Conservation (phyloP, 2,329 filamentous ascomycete genomes). For the Cryphonectria radicalis region DNA sequence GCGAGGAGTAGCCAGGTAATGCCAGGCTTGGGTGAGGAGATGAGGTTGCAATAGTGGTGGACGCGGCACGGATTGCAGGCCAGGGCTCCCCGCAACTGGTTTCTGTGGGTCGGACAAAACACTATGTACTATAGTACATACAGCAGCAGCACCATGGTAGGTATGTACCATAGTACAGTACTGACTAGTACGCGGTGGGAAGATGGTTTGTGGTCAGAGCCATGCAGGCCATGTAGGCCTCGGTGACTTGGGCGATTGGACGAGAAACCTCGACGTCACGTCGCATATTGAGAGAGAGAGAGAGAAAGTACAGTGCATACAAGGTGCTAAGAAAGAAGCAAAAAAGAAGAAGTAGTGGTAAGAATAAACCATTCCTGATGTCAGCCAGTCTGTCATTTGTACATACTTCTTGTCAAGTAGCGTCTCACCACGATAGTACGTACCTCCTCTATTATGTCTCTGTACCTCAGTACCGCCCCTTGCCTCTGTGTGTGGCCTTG, state of each 20-base stretch:
- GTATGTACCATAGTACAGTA: not conserved
- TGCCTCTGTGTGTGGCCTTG: not conserved
- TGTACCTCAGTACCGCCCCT: not conserved
- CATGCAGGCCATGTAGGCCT: not conserved
- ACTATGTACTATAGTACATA: not conserved
- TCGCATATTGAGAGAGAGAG: not conserved
- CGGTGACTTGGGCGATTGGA: not conserved
- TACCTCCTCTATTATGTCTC: not conserved
- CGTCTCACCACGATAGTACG: not conserved
- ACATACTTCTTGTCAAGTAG: not conserved
- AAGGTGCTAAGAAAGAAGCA: not conserved
- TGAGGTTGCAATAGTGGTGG: conserved; percentile 15
- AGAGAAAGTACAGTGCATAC: not conserved
- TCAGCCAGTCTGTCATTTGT: not conserved
- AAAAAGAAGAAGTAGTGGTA: not conserved
- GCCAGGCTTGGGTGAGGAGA: not conserved
- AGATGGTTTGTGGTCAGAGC: not conserved
- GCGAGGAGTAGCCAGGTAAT: not conserved
- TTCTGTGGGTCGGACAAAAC: not conserved
- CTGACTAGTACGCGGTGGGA: not conserved
- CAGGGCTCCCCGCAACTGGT: conserved; percentile 11
- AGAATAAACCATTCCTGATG: not conserved
- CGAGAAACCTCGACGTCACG: not conserved
- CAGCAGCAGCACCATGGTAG: no score
- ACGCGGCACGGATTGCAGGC: not conserved